Percentiles rank a stretch among this genome's conserved stretches.
Evolutionary conservation across 352 stramenopile genomes (phyloP).

Genomic region (Phytophthora sansomeana): DNA sequence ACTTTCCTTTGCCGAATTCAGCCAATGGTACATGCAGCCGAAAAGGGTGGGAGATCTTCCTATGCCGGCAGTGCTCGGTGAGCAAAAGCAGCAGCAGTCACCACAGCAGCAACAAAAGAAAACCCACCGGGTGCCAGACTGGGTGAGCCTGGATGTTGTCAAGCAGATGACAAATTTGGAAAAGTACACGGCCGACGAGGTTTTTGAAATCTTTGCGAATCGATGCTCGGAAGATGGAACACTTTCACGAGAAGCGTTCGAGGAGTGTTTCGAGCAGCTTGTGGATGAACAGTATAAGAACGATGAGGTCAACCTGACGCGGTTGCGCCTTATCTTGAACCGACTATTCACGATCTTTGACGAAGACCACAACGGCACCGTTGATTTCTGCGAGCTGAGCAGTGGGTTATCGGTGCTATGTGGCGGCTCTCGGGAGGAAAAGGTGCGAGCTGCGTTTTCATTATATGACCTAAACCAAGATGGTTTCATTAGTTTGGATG

Average conservation of each 20-base stretch:
- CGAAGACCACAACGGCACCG: slow-evolving; percentile 70
- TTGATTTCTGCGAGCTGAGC: slow-evolving; percentile 89
- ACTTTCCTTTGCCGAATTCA: slow-evolving; percentile 88
- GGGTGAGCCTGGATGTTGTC: slow-evolving; percentile 81
- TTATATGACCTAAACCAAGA: slow-evolving; percentile 91
- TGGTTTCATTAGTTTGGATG: slow-evolving; percentile 86
- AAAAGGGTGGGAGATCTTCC: slow-evolving; percentile 33
- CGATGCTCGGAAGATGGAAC: slow-evolving; percentile 80
- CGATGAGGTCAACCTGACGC: slow-evolving; percentile 67
- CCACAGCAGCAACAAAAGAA: slow-evolving; percentile 29
- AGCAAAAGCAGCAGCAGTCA: slow-evolving; percentile 21
- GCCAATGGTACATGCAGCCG: slow-evolving; percentile 77
- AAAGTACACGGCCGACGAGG: slow-evolving; percentile 80
- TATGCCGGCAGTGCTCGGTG: slow-evolving; percentile 26
- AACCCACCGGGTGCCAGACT: slow-evolving; percentile 45
- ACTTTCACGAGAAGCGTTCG: slow-evolving; percentile 83
- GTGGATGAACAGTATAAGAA: slow-evolving; percentile 84
- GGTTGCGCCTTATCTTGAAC: slow-evolving; percentile 77
- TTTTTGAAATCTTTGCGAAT: slow-evolving; percentile 90
- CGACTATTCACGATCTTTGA: slow-evolving; percentile 88
- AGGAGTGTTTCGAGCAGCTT: slow-evolving; percentile 86
- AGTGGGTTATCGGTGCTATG: slow-evolving; percentile 87
- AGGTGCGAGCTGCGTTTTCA: slow-evolving; percentile 86
- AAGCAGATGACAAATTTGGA: slow-evolving; percentile 88
- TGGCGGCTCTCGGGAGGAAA: slow-evolving; percentile 81